A percentile compares a stretch with the other conserved stretches of the same genome.
phyloP scores from a whole-genome alignment of 2,329 filamentous ascomycete genomes.

The Cylindrodendrum hubeiense region DNA sequence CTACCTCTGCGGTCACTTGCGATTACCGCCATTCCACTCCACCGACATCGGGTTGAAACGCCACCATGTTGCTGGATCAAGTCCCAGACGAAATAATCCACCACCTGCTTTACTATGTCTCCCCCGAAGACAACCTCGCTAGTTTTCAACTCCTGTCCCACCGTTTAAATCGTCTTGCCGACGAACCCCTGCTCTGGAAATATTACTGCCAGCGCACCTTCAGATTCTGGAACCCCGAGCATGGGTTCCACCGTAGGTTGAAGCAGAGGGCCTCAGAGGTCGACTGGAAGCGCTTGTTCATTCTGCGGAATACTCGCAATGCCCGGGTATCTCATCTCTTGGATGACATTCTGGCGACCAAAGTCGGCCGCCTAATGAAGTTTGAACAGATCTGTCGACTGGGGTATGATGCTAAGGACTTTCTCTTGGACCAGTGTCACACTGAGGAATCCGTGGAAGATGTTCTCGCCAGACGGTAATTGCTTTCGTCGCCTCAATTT shows the following conservation, averaged over 20 bases:
- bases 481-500: constrained; percentile 45
- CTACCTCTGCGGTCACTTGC: constrained; percentile 5
- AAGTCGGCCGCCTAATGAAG: constrained; percentile 76
- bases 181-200: constrained; percentile 84
- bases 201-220: constrained; percentile 78
- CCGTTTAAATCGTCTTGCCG: constrained; percentile 74
- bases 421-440: constrained; percentile 75
- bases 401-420: constrained; percentile 92
- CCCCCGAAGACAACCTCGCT: constrained; percentile 65
- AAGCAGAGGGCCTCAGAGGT: constrained; percentile 64
- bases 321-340: constrained; percentile 65
- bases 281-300: constrained; percentile 81
- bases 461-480: constrained; percentile 78
- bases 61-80: constrained; percentile 54
- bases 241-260: constrained; percentile 71
- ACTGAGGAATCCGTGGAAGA: constrained; percentile 74
- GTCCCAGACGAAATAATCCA: constrained; percentile 90
- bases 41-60: constrained; percentile 29
- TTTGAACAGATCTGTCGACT: constrained; percentile 77
- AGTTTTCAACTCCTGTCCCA: constrained; percentile 68
- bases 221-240: constrained; percentile 78
- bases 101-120: constrained; percentile 76
- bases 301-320: constrained; percentile 67
- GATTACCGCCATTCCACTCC: constrained; percentile 23
- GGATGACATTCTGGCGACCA: constrained; percentile 77